Conservation (phyloP, 257 asterid genomes). For the Penstemon barbatus region DNA sequence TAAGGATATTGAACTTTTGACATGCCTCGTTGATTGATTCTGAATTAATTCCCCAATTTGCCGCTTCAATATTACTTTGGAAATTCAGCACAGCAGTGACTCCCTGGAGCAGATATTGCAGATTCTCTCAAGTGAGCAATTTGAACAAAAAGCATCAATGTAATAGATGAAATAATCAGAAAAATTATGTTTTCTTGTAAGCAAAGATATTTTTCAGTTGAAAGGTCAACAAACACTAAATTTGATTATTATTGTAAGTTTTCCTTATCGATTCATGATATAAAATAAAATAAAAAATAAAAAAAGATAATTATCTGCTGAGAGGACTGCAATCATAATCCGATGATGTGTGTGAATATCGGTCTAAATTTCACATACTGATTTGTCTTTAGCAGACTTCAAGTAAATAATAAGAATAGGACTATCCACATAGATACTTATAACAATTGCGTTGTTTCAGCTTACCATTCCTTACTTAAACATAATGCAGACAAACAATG, state of each 20-base stretch:
- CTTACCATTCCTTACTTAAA: background rate
- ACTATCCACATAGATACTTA: background rate
- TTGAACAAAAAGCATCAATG: constrained; percentile 19
- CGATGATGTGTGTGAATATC: too few relatives aligned
- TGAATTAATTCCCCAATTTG: constrained; percentile 84
- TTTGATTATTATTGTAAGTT: background rate
- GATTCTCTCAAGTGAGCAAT: constrained; percentile 31
- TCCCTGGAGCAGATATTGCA: constrained; percentile 64
- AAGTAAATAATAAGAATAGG: background rate
- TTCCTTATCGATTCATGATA: background rate
- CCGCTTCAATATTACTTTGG: constrained; percentile 82
- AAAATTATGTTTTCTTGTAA: background rate
- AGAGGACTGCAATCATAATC: too few relatives aligned
- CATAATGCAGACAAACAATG: background rate
- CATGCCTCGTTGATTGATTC: constrained; percentile 70
- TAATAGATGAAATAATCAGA: constrained; percentile 11
- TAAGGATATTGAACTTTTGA: constrained; percentile 70
- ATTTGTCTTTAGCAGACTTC: constrained; percentile 2
- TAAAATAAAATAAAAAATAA: too few relatives aligned
- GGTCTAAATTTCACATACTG: too few relatives aligned
- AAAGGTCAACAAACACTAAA: background rate
- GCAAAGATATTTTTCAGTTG: background rate
- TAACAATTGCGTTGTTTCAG: background rate
- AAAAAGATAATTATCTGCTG: too few relatives aligned
- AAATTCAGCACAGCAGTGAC: constrained; percentile 91